Conservation (phyloP, 23 red algal species). For the Chondrus crispus region DNA sequence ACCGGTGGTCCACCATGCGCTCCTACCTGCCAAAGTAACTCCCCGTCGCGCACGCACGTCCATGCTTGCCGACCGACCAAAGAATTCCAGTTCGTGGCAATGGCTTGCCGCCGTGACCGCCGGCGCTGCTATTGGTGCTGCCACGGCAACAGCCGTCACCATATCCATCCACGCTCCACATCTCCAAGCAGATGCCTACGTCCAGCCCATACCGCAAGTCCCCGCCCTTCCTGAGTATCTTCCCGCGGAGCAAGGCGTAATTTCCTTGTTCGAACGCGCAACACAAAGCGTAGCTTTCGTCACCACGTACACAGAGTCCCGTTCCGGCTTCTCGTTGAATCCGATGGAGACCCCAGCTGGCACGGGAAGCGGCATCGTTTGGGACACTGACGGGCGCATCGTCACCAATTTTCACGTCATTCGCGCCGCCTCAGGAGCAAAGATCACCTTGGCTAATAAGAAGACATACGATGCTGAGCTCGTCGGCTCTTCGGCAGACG, state of each 20-base stretch:
- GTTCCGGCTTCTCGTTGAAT: conserved; percentile 68
- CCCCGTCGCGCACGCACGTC: too few species aligned
- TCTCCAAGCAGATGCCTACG: neutral
- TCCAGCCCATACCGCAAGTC: neutral
- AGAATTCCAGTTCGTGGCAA: too few species aligned
- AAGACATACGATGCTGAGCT: conserved; percentile 80
- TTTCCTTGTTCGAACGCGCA: conserved; percentile 77
- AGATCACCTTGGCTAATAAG: conserved; percentile 79
- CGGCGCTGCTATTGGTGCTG: neutral
- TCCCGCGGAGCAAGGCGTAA: conserved; percentile 62
- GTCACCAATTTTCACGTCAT: conserved; percentile 99
- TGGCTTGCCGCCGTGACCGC: neutral
- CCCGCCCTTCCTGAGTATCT: conserved; percentile 32
- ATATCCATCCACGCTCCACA: neutral
- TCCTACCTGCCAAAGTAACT: too few species aligned
- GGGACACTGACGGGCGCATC: conserved; percentile 79
- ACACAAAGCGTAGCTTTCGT: conserved; percentile 80
- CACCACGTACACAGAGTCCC: conserved; percentile 77
- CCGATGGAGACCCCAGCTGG: conserved; percentile 78
- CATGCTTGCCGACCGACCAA: too few species aligned
- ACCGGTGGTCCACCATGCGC: too few species aligned
- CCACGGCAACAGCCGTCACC: neutral
- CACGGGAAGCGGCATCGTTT: conserved; percentile 89
- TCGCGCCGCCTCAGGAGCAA: conserved; percentile 70
- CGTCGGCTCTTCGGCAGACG: conserved; percentile 87